A percentile compares a stretch with the other conserved stretches of the same genome.
Evolutionary conservation across 1,284 basidiomycete species (phyloP).

Genomic region (Albatrellus sp.): DNA sequence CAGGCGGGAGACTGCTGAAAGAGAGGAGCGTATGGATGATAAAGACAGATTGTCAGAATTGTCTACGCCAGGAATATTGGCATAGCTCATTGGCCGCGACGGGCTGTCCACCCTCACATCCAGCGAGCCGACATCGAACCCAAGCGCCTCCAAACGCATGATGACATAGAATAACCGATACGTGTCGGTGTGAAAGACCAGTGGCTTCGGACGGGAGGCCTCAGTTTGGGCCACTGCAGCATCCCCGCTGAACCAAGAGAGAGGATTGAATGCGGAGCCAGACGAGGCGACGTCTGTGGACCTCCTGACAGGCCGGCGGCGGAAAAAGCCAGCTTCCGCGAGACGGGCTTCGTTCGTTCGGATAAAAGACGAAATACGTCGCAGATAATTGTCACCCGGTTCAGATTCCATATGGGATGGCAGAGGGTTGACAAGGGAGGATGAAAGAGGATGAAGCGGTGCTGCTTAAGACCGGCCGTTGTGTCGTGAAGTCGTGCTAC

Average conservation of each 20-base stretch:
- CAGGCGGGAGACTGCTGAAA: slow-evolving; percentile 66
- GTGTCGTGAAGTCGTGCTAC: too few species aligned
- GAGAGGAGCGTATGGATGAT: slow-evolving; percentile 66
- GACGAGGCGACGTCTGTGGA: slow-evolving; percentile 22
- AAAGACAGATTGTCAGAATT: slow-evolving; percentile 70
- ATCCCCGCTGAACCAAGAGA: slow-evolving; percentile 47
- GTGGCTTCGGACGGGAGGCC: slow-evolving; percentile 30
- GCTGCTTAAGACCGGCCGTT: too few species aligned
- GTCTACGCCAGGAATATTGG: slow-evolving; percentile 43
- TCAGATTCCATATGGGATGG: slow-evolving; percentile 41
- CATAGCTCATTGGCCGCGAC: slow-evolving; percentile 63
- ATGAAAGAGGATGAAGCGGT: too few species aligned
- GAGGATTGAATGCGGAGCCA: slow-evolving; percentile 39
- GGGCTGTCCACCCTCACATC: slow-evolving; percentile 65
- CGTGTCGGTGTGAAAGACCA: slow-evolving; percentile 60
- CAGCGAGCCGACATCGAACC: slow-evolving; percentile 65
- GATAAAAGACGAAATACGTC: slow-evolving; percentile 54
- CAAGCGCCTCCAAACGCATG: slow-evolving; percentile 74
- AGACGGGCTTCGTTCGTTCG: slow-evolving; percentile 57
- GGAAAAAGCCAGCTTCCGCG: slow-evolving; percentile 44
- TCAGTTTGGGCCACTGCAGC: slow-evolving; percentile 17
- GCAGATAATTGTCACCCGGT: slow-evolving; percentile 63
- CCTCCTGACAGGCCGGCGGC: slow-evolving; percentile 35
- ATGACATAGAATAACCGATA: slow-evolving; percentile 84
- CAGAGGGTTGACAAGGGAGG: slow-evolving; percentile 1